These are phyloP conservation scores for Lonicera japonica DNA, from an alignment of 129 eudicot species.

Conservation along the genomic window DNA sequence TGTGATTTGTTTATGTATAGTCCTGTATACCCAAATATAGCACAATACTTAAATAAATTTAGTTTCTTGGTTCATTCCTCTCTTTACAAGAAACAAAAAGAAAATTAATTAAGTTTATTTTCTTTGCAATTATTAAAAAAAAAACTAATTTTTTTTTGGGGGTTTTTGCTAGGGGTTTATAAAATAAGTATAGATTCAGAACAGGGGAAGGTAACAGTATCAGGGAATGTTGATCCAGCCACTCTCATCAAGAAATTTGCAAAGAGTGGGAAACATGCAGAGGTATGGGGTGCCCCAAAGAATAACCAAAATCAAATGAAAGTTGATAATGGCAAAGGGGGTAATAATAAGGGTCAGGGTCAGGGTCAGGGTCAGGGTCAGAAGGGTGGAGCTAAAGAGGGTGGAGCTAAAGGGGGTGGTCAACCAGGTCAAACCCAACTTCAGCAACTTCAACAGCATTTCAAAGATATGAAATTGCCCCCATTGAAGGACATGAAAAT, in stretches of 20 bases:
- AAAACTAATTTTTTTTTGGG: slow-evolving; percentile 11
- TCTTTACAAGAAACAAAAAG: too few relatives aligned
- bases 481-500: slow-evolving; percentile 26
- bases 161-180: slow-evolving; percentile 52
- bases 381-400: slow-evolving; percentile 12
- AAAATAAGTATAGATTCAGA: slow-evolving; percentile 62
- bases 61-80: too few relatives aligned
- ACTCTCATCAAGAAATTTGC: slow-evolving; percentile 71
- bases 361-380: background rate
- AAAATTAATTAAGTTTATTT: background rate
- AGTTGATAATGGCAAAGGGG: slow-evolving; percentile 36
- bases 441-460: slow-evolving; percentile 18
- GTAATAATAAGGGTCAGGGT: slow-evolving; percentile 25
- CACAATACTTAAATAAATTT: too few relatives aligned
- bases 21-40: background rate
- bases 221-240: slow-evolving; percentile 59
- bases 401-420: background rate
- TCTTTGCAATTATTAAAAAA: background rate
- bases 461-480: slow-evolving; percentile 35
- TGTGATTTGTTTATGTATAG: background rate
- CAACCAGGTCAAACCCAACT: background rate
- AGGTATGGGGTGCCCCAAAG: slow-evolving; percentile 60
- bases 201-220: slow-evolving; percentile 72
- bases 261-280: slow-evolving; percentile 76
- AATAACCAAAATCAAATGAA: slow-evolving; percentile 41